These are phyloP conservation scores for Colletotrichum sp. DNA, from an alignment of 2,329 filamentous ascomycete species.

Conservation along the genomic window DNA sequence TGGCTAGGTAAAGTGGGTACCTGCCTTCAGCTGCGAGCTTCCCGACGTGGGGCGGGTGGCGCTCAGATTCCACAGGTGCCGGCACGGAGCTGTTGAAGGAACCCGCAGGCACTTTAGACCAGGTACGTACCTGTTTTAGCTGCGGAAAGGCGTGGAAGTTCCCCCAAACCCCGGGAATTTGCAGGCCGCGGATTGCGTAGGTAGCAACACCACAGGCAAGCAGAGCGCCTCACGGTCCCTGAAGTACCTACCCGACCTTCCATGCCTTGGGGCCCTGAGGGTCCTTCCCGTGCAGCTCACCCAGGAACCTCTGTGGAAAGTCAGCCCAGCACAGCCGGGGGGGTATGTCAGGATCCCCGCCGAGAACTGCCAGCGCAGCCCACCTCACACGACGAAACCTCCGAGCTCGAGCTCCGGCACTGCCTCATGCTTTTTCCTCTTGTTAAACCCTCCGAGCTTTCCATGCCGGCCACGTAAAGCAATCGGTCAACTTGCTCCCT, in stretches of 20 bases:
- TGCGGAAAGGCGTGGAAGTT: background rate
- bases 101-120: background rate
- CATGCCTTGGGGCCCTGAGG: background rate
- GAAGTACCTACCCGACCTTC: background rate
- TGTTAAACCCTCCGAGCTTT: constrained; percentile 1
- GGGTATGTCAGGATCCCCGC: constrained; percentile 17
- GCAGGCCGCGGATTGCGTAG: background rate
- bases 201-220: background rate
- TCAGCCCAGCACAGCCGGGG: constrained; percentile 1
- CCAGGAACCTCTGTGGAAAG: background rate
- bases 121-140: background rate
- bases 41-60: background rate
- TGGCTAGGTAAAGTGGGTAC: background rate
- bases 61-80: background rate
- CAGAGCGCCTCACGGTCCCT: background rate
- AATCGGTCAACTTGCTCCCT: background rate
- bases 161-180: background rate
- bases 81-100: background rate
- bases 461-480: constrained; percentile 18
- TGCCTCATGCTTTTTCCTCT: background rate
- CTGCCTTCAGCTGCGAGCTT: background rate
- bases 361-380: constrained; percentile 13
- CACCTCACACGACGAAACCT: constrained; percentile 13
- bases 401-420: constrained; percentile 18
- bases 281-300: background rate